Base-by-base conservation (phyloP, 2,329 filamentous ascomycete species). In the Penicillium frequentans region DNA sequence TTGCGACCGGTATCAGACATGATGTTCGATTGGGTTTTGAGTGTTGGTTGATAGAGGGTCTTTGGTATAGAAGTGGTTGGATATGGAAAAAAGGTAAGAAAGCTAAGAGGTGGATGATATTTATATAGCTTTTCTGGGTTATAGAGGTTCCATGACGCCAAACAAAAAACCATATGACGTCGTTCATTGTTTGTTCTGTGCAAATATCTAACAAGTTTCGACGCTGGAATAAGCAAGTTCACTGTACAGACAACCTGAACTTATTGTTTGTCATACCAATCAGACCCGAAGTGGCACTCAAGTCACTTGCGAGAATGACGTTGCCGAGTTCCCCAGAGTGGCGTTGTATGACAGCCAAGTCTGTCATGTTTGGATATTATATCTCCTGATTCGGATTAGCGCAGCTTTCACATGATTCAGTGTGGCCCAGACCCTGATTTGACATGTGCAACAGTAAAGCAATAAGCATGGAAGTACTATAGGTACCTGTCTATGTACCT, bases 1-100 rank as follows among this genome's bases (percentile, higher is more conserved):
- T 87, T 87, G 82, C 85, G 84, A 69, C 79, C 80, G 66, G 74
- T 53, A 76, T 87, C 85, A 80, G 85, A 83, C 84, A 86, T 86
- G 55, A 60, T 52, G 65, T 46, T 44, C 27, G 46, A 24, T 10
- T 21, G 58, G 35, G 35, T 53, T 19, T 54, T 43, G 29, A 55
- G 6, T 39, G 5, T 14, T 14, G 47, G 49, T 35, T 44, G 11
- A 26, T 44, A 52, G 21, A 53, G 1, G 0, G 14, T 33, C 24
- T 44, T 57, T 26, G 35, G 4, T 37, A 19, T 10, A 19, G 7
- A 35, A 52, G 56, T 43, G 44, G 55, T 39, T 49, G n/a, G 11
- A n/a, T 37, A 10, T n/a, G 16, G 35, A 37, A 37, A 3, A 8
- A 8, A n/a, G 16, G 7, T 2, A 9, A n/a, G 16, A 55, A n/a